Conservation (phyloP, 192 early-diverging fungal genomes). For the Coemansia javaensis region DNA sequence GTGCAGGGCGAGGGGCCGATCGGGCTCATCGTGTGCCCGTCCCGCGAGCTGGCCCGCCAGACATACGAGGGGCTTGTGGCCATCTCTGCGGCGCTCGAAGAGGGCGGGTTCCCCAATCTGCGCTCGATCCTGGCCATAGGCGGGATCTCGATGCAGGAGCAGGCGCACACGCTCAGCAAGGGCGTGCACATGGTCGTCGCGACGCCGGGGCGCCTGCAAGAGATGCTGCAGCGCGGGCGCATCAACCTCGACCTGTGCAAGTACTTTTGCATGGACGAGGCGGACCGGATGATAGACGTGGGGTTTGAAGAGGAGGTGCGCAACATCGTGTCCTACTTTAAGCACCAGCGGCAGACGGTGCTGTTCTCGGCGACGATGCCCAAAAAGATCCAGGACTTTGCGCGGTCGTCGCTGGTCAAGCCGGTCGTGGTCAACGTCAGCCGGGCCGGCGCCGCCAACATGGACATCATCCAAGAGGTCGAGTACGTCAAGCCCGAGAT, state of each 20-base stretch:
- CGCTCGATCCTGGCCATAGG: constrained; percentile 86
- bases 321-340: constrained; percentile 94
- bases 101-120: constrained; percentile 67
- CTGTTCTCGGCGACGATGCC: constrained; percentile 97
- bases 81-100: constrained; percentile 57
- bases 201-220: constrained; percentile 91
- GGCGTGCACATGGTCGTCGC: constrained; percentile 95
- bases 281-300: constrained; percentile 98
- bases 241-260: constrained; percentile 85
- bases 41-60: constrained; percentile 92
- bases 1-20: constrained; percentile 85
- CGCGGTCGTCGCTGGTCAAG: constrained; percentile 76
- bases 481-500: constrained; percentile 96
- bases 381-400: constrained; percentile 98
- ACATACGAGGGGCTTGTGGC: constrained; percentile 79
- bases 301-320: constrained; percentile 97
- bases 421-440: constrained; percentile 97
- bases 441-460: constrained; percentile 90
- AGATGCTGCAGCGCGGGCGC: constrained; percentile 82
- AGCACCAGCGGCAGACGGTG: constrained; percentile 91
- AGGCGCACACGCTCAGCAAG: constrained; percentile 61
- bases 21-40: constrained; percentile 92
- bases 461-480: constrained; percentile 97
- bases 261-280: constrained; percentile 94
- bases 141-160: constrained; percentile 90